phyloP scores from a whole-genome alignment of 257 asterid genomes.

The Solanum medicagineum region DNA sequence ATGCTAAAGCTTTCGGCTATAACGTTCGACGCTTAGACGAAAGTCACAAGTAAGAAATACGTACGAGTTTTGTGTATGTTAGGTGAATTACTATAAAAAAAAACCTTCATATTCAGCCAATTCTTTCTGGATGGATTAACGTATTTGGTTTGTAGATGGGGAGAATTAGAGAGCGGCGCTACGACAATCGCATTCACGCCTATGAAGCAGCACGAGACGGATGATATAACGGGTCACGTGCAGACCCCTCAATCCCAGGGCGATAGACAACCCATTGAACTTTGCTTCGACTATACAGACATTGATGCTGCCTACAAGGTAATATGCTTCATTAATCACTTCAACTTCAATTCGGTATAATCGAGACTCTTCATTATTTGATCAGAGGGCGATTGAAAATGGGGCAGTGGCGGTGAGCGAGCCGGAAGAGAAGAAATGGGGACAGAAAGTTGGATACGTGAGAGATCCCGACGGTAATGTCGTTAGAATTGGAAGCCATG shows the following conservation, averaged over 20 bases:
- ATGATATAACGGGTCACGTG: constrained; percentile 56
- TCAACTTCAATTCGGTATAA: background rate
- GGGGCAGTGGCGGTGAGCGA: constrained; percentile 65
- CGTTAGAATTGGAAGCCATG: constrained; percentile 60
- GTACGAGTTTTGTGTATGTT: too few relatives aligned
- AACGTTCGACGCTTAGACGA: constrained; percentile 56
- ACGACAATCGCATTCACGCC: constrained; percentile 91
- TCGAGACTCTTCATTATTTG: background rate
- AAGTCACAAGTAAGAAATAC: constrained; percentile 31
- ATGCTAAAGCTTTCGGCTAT: constrained; percentile 61
- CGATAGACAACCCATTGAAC: constrained; percentile 52
- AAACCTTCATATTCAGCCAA: too few relatives aligned
- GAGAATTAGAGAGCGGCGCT: constrained; percentile 72
- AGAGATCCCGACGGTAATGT: constrained; percentile 60
- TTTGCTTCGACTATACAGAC: constrained; percentile 73
- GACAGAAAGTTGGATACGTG: constrained; percentile 88
- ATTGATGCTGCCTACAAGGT: constrained; percentile 83
- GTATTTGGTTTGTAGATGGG: constrained; percentile 56
- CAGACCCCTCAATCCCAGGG: constrained; percentile 11
- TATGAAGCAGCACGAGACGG: constrained; percentile 68
- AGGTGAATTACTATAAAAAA: too few relatives aligned
- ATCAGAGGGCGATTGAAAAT: constrained; percentile 69
- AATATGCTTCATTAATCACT: background rate
- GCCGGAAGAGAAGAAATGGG: constrained; percentile 80
- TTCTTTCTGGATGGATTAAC: too few relatives aligned